These are phyloP conservation scores for Cladosporium sp. DNA, from an alignment of 2,329 filamentous ascomycete species.

Conservation along the genomic window DNA sequence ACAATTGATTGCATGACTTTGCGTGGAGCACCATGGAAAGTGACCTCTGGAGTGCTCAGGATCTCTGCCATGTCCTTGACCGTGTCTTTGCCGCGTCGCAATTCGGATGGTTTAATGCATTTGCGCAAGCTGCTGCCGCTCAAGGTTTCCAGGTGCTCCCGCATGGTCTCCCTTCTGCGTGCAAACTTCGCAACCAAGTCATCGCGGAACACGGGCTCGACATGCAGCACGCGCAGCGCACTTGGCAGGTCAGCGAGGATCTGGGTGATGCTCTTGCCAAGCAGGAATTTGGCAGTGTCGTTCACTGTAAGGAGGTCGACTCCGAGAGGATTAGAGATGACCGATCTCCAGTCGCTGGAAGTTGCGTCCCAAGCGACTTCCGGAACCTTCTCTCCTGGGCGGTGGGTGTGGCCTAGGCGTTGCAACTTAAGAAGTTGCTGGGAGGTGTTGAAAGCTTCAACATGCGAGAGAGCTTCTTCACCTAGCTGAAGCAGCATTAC, in stretches of 20 bases:
- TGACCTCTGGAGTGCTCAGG: slow-evolving; percentile 41
- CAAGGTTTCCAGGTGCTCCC: not conserved
- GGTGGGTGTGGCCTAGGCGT: not conserved
- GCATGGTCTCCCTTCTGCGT: slow-evolving; percentile 10
- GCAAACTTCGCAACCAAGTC: slow-evolving; percentile 24
- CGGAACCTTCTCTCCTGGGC: not conserved
- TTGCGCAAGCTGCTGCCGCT: not conserved
- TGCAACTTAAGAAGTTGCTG: not conserved
- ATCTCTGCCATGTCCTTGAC: slow-evolving; percentile 42
- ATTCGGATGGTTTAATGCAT: not conserved
- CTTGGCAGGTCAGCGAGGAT: slow-evolving; percentile 16
- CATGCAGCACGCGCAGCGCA: slow-evolving; percentile 24
- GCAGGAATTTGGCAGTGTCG: slow-evolving; percentile 24
- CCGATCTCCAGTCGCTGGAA: not conserved
- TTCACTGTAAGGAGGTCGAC: slow-evolving; percentile 22
- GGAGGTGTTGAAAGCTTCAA: not conserved
- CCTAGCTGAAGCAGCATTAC: slow-evolving; percentile 1
- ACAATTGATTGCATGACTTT: slow-evolving; percentile 46
- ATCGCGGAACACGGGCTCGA: slow-evolving; percentile 26
- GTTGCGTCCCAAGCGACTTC: slow-evolving; percentile 2
- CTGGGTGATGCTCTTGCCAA: slow-evolving; percentile 22
- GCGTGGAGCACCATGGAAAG: slow-evolving; percentile 40
- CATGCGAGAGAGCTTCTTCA: not conserved
- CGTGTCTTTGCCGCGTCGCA: slow-evolving; percentile 13
- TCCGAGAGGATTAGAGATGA: slow-evolving; percentile 10